Evolutionary conservation across 2,329 filamentous ascomycete species (phyloP), one percentile per base, ranked within the genome.

Genomic region (Ophiostoma angusticollis): DNA sequence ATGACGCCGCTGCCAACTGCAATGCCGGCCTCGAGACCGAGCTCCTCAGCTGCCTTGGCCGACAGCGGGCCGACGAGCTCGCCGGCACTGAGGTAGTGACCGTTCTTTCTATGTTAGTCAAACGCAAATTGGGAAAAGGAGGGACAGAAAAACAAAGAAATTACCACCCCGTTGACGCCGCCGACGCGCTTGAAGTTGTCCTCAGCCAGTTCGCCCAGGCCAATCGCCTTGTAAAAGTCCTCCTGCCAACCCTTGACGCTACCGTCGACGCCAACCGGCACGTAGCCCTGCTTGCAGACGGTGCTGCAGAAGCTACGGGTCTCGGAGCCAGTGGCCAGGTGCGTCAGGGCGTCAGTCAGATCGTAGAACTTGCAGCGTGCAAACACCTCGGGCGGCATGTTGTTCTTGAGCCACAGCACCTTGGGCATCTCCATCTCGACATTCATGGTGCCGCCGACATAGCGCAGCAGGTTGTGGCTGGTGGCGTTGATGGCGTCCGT

Each of bases 361-460:
- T 98, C 91, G 59, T 94, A 98, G 57, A 98, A 98, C 61, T 94
- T 95, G 76, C 87, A 95, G 45, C 80, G 78, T 40, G 80, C 78
- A 53, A 96, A 98, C 13, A 91, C 68, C 52, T 94, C 84, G 40
- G 81, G 71, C 3, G 91, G 82, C 91, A 98, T 96, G 63, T 96
- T 75, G 61, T 94, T 94, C 72, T 96, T 96, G 55, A 98, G 71
- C 91, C 91, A 98, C 42, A 96, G 70, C 1, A 95, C 84, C 64
- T 98, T 98, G 47, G 91, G 91, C 40, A 98, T 93, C 60, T 98
- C 91, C 91, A 98, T 98, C 67, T 98, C 91, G 48, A 95, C 89
- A 57, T 85, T 94, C 91, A 98, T 98, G 58, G 82, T 89, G 47
- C 91, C 91, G 50, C 91, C 91, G 14, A 98, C 91, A 56, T 98